These are phyloP conservation scores for Xerocomus amazonicus DNA, from an alignment of 1,284 basidiomycete species.

Conservation along the genomic window DNA sequence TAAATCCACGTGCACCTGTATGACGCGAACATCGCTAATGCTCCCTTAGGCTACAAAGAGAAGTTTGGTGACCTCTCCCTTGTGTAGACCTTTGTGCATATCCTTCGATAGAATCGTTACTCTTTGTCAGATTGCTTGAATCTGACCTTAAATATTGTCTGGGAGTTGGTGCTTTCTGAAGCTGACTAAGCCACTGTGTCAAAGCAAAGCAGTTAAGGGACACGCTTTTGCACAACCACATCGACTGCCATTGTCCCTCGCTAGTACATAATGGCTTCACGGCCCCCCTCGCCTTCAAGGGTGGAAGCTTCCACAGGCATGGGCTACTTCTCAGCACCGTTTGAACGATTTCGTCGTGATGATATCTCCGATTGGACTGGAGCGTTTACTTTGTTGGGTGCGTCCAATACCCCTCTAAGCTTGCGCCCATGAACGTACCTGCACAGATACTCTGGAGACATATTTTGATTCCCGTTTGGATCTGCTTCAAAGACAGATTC, in stretches of 20 bases:
- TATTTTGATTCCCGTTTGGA: conserved; percentile 90
- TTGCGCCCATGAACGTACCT: conserved; percentile 16
- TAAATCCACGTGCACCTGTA: conserved; percentile 30
- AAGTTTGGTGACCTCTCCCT: conserved; percentile 90
- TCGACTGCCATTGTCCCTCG: conserved; percentile 15
- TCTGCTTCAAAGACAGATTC: conserved; percentile 80
- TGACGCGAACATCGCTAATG: conserved; percentile 3
- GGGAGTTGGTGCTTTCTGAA: background rate
- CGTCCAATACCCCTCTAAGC: conserved; percentile 9
- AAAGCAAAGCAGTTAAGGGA: too few species aligned
- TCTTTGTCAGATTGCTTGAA: background rate
- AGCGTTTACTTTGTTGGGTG: conserved; percentile 73
- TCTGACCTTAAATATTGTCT: too few species aligned
- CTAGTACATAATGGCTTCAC: conserved; percentile 69
- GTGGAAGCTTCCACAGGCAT: conserved; percentile 35
- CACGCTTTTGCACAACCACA: conserved; percentile 12
- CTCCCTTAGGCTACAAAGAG: conserved; percentile 75
- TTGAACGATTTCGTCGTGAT: conserved; percentile 52
- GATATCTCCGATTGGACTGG: conserved; percentile 53
- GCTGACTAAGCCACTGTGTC: conserved; percentile 22
- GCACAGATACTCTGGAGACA: conserved; percentile 79
- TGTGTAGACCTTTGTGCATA: conserved; percentile 56
- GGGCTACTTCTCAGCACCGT: conserved; percentile 48
- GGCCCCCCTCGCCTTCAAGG: conserved; percentile 69
- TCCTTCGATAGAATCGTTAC: conserved; percentile 19